Evolutionary conservation across 208 protist genomes (phyloP).

Genomic region (Leishmania lainsoni): DNA sequence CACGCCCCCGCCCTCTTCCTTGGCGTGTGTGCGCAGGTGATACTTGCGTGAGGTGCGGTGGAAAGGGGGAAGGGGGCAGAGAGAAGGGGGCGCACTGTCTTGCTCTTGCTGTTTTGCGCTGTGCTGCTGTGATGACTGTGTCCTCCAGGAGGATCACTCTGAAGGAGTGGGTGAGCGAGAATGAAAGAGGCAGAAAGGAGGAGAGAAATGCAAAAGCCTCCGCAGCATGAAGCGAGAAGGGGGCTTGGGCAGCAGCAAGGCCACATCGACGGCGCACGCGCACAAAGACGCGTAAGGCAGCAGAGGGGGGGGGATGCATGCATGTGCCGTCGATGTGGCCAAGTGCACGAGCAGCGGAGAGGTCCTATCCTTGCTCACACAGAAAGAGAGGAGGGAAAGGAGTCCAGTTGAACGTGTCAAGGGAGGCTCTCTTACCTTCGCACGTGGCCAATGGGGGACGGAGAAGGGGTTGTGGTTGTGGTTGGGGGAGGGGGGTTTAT

Average conservation of each 20-base stretch:
- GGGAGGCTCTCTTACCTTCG: background rate
- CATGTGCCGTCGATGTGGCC: background rate
- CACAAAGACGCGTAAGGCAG: background rate
- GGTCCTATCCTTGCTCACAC: background rate
- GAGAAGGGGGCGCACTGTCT: background rate
- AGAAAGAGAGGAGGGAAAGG: background rate
- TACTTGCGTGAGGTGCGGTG: background rate
- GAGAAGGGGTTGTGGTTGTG: background rate
- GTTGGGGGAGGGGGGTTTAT: background rate
- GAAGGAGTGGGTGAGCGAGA: background rate
- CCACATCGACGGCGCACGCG: background rate
- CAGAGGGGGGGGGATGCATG: background rate
- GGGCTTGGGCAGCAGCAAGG: background rate
- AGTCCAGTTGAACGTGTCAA: background rate
- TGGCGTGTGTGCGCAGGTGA: background rate
- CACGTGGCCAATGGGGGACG: background rate
- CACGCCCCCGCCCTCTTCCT: too few species aligned
- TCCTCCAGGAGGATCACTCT: background rate
- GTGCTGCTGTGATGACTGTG: background rate
- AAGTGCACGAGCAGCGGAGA: background rate
- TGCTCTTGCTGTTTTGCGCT: background rate
- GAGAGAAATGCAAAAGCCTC: background rate
- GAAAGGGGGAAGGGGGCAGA: background rate
- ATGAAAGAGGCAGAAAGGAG: background rate
- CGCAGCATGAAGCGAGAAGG: background rate